Conservation (phyloP, 306 rosid genomes). For the Lupinus albus region DNA sequence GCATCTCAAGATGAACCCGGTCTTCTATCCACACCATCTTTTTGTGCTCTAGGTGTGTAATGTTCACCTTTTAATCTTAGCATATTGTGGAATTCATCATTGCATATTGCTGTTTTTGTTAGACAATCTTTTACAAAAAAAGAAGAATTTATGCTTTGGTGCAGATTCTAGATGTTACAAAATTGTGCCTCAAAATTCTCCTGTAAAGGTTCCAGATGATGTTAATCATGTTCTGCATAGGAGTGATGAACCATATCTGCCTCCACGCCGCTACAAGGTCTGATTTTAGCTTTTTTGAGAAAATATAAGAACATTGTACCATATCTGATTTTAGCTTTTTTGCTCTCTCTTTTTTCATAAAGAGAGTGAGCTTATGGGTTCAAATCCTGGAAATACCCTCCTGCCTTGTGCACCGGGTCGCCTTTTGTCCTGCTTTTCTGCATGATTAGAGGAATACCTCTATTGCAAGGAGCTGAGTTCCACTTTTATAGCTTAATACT, state of each 20-base stretch:
- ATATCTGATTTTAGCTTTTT: no score
- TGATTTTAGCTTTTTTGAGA: constrained; percentile 11
- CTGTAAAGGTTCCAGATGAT: constrained; percentile 23
- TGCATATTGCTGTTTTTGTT: constrained; percentile 25
- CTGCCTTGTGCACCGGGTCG: no score
- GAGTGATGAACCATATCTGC: constrained; percentile 54
- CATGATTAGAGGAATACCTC: no score
- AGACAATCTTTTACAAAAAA: neutral
- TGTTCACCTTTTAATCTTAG: constrained; percentile 2
- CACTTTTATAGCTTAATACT: no score
- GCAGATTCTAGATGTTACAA: constrained; percentile 40
- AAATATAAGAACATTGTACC: neutral
- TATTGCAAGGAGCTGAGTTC: no score
- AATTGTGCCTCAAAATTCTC: constrained; percentile 23
- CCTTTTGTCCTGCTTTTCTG: no score
- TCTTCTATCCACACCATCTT: constrained; percentile 24
- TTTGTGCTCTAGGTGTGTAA: constrained; percentile 43
- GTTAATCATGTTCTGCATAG: constrained; percentile 42
- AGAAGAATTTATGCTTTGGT: constrained; percentile 18
- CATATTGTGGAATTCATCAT: neutral
- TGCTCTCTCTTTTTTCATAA: no score
- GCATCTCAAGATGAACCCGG: constrained; percentile 29
- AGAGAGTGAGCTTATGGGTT: no score
- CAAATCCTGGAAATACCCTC: no score
- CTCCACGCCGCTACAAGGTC: constrained; percentile 54